Conservation (phyloP, 208 protist genomes). For the Wallacemonas collosoma region DNA sequence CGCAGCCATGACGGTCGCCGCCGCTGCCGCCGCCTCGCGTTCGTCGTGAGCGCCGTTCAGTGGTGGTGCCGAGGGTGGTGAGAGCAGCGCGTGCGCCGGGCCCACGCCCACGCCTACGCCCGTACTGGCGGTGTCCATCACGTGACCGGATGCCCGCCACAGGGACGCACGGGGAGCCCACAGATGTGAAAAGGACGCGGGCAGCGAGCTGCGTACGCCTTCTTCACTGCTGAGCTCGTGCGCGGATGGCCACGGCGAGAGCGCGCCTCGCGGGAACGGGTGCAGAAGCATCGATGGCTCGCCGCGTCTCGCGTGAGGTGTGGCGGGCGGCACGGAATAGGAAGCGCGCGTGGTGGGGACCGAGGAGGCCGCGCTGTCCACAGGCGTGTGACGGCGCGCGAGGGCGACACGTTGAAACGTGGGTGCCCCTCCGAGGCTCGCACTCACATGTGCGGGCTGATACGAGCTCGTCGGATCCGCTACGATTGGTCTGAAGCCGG, state of each 20-base stretch:
- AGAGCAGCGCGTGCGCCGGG: too few relatives aligned
- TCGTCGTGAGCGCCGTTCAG: too few relatives aligned
- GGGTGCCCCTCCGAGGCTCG: constrained; percentile 8
- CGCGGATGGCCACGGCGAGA: neutral
- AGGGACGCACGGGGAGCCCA: neutral
- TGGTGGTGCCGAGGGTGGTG: too few relatives aligned
- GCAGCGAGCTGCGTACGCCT: neutral
- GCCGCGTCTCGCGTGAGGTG: neutral
- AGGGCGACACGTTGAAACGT: neutral
- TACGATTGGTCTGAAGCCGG: neutral
- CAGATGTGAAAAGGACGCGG: neutral
- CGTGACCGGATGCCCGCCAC: neutral
- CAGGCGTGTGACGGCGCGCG: neutral
- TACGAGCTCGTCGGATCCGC: constrained; percentile 11
- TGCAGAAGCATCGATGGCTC: constrained; percentile 2
- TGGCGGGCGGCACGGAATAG: neutral
- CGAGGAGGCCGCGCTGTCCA: neutral
- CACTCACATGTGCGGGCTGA: constrained; percentile 8
- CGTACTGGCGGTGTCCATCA: too few relatives aligned
- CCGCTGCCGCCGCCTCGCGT: too few relatives aligned
- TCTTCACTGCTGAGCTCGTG: constrained; percentile 4
- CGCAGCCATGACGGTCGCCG: too few relatives aligned
- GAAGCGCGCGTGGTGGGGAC: neutral
- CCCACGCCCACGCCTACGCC: too few relatives aligned
- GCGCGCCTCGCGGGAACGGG: neutral